phyloP scores from a whole-genome alignment of 164 flowering plant genomes.

The Vitis amurensis region DNA sequence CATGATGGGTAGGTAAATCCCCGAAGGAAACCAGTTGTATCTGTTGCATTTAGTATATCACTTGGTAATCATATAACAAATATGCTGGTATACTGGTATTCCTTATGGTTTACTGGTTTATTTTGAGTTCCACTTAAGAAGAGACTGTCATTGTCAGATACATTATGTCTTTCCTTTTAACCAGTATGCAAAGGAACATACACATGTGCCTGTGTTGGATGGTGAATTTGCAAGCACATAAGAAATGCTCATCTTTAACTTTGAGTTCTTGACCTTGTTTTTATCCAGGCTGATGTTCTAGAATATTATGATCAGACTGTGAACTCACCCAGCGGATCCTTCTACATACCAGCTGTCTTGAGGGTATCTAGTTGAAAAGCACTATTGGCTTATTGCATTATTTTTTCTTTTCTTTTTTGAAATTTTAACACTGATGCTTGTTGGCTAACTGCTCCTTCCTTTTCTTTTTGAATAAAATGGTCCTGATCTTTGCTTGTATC shows the following conservation, averaged over 20 bases:
- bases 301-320: constrained; percentile 96
- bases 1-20: too few relatives aligned
- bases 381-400: background rate
- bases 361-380: constrained; percentile 53
- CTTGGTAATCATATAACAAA: too few relatives aligned
- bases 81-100: too few relatives aligned
- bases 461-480: background rate
- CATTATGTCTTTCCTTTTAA: too few relatives aligned
- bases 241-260: background rate
- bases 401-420: background rate
- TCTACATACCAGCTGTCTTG: constrained; percentile 89
- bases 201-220: too few relatives aligned
- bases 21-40: too few relatives aligned
- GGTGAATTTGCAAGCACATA: too few relatives aligned
- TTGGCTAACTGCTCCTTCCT: background rate
- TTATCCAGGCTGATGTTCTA: constrained; percentile 86
- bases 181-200: too few relatives aligned
- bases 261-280: constrained; percentile 21
- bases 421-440: background rate
- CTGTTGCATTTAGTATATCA: too few relatives aligned
- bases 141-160: too few relatives aligned
- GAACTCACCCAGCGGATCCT: constrained; percentile 82
- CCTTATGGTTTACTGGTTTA: too few relatives aligned
- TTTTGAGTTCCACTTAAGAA: too few relatives aligned
- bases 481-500: background rate